Conservation (phyloP, 192 early-diverging fungal species). For the Funneliformis geosporum region DNA sequence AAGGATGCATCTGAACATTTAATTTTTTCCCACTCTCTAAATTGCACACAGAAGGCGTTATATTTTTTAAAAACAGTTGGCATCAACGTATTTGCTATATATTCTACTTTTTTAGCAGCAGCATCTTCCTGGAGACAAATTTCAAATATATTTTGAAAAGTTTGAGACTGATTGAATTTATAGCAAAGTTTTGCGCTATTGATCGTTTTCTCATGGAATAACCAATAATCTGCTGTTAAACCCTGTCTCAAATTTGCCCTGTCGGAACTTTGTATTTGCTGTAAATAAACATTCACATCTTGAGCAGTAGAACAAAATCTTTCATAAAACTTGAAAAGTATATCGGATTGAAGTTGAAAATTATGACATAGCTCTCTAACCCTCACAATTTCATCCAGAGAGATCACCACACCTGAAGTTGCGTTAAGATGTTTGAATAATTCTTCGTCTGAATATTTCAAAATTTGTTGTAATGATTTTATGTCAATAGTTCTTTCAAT, state of each 20-base stretch:
- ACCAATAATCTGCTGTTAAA: not conserved
- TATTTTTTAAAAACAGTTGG: not conserved
- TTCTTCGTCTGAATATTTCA: not conserved
- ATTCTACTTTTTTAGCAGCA: not conserved
- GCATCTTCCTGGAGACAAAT: not conserved
- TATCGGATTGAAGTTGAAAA: not conserved
- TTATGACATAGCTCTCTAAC: not conserved
- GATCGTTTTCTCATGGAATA: not conserved
- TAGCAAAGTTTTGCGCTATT: not conserved
- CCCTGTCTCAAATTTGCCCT: not conserved
- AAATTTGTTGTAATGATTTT: not conserved
- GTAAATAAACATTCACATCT: not conserved
- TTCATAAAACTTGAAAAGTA: not conserved
- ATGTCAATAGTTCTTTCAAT: not conserved
- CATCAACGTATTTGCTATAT: not conserved
- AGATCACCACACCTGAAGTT: not conserved
- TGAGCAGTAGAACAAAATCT: not conserved
- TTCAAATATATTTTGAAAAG: conserved; percentile 5
- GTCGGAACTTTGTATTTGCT: not conserved
- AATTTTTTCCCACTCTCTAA: not conserved
- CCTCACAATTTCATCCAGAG: not conserved
- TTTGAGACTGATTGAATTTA: conserved; percentile 9
- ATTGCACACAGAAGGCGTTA: not conserved
- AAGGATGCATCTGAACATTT: not conserved
- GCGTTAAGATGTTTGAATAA: not conserved